These are phyloP conservation scores for Gracilaria domingensis DNA, from an alignment of 23 red algal species.

Conservation along the genomic window DNA sequence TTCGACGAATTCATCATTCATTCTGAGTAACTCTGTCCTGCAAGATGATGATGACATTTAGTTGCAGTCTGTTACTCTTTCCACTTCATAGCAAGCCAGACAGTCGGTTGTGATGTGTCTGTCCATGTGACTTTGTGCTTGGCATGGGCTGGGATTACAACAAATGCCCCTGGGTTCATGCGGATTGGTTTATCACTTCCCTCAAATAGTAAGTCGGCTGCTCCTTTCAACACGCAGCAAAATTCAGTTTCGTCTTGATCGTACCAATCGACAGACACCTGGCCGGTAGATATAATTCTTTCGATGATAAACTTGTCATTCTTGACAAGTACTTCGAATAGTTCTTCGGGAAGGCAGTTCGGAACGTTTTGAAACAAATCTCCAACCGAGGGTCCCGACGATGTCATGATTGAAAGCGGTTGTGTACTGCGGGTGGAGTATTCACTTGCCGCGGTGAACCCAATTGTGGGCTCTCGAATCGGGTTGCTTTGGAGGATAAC, in stretches of 20 bases:
- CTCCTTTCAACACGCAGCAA: slow-evolving; percentile 52
- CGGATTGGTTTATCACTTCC: slow-evolving; percentile 25
- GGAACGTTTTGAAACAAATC: slow-evolving; percentile 55
- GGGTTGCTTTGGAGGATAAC: no score
- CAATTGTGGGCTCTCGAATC: no score
- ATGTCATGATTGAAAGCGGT: neutral
- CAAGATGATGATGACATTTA: neutral
- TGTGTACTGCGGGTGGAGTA: no score
- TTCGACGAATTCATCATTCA: neutral
- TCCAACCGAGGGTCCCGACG: neutral
- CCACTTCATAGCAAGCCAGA: slow-evolving; percentile 68
- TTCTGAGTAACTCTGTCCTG: neutral
- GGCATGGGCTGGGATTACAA: slow-evolving; percentile 47
- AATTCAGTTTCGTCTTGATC: slow-evolving; percentile 71
- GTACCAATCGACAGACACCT: slow-evolving; percentile 56
- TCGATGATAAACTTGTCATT: slow-evolving; percentile 51
- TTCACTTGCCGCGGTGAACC: no score
- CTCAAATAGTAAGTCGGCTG: slow-evolving; percentile 53
- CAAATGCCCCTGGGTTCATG: slow-evolving; percentile 47
- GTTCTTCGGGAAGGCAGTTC: slow-evolving; percentile 19
- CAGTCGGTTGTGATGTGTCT: slow-evolving; percentile 25
- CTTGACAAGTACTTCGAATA: slow-evolving; percentile 46
- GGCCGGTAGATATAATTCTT: slow-evolving; percentile 53
- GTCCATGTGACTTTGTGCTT: slow-evolving; percentile 59
- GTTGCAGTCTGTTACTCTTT: slow-evolving; percentile 6